Conservation (phyloP, 192 early-diverging fungal species). For the Coemansia sp. region DNA sequence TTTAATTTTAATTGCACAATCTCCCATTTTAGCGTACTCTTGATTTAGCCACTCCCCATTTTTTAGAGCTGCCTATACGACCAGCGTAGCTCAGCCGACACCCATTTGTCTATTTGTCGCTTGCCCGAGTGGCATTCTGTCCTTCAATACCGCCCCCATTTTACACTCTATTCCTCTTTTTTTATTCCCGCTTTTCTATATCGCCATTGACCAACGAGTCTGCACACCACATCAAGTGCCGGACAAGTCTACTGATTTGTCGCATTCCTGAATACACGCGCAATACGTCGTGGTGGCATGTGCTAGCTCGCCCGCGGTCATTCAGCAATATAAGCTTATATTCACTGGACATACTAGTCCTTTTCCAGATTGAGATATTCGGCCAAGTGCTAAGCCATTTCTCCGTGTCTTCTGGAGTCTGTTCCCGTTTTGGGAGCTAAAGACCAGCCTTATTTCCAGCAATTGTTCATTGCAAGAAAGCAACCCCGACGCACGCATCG, state of each 20-base stretch:
- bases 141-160: neutral
- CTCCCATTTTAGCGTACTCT: neutral
- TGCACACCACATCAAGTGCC: neutral
- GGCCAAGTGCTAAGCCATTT: neutral
- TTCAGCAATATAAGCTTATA: constrained; percentile 6
- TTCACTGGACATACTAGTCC: neutral
- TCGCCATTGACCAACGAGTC: constrained; percentile 1
- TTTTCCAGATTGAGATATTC: constrained; percentile 10
- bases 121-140: neutral
- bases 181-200: constrained; percentile 6
- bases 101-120: neutral
- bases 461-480: neutral
- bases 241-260: neutral
- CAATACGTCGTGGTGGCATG: neutral
- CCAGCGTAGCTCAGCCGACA: neutral
- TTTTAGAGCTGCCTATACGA: neutral
- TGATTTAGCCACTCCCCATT: constrained; percentile 2
- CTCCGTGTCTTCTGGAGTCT: neutral
- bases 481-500: neutral
- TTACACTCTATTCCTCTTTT: constrained; percentile 2
- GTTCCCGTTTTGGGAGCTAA: neutral
- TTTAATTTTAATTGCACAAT: neutral
- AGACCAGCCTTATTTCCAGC: neutral
- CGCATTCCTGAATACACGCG: constrained; percentile 1
- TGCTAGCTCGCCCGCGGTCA: neutral